Percentiles rank a stretch among this genome's conserved stretches.
Evolutionary conservation across 1,284 basidiomycete genomes (phyloP).

Genomic region (Apiotrichum domesticum): DNA sequence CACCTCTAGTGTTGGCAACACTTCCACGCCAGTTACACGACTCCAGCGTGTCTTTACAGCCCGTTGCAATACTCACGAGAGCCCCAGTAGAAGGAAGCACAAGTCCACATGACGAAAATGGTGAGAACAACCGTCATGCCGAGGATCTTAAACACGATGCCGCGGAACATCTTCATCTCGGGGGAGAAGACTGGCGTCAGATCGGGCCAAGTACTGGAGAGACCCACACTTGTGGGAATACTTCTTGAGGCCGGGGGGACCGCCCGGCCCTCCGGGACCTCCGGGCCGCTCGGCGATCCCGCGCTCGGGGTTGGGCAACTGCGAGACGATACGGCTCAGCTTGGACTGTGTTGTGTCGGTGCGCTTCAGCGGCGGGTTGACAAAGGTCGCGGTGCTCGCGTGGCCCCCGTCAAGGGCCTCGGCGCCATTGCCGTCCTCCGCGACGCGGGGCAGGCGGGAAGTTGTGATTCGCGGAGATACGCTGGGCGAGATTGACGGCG

Average conservation of each 20-base stretch:
- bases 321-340: background rate
- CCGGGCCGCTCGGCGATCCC: background rate
- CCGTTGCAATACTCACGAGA: conserved; percentile 34
- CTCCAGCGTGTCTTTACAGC: background rate
- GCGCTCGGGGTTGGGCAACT: conserved; percentile 7
- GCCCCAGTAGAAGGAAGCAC: conserved; percentile 49
- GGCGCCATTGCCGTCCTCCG: no score
- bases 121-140: conserved; percentile 23
- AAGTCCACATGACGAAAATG: conserved; percentile 40
- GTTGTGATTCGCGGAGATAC: no score
- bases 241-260: conserved; percentile 16
- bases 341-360: background rate
- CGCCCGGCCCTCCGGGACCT: background rate
- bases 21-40: no score
- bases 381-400: background rate
- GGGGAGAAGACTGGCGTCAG: conserved; percentile 26
- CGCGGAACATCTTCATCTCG: conserved; percentile 30
- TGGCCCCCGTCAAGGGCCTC: background rate
- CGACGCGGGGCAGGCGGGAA: no score
- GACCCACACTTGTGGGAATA: conserved; percentile 20
- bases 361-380: background rate
- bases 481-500: no score
- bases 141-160: conserved; percentile 36
- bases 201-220: background rate
- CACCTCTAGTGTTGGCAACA: no score